Evolutionary conservation across 805 yeast genomes (phyloP).

Genomic region (Metschnikowia dekortorum): DNA sequence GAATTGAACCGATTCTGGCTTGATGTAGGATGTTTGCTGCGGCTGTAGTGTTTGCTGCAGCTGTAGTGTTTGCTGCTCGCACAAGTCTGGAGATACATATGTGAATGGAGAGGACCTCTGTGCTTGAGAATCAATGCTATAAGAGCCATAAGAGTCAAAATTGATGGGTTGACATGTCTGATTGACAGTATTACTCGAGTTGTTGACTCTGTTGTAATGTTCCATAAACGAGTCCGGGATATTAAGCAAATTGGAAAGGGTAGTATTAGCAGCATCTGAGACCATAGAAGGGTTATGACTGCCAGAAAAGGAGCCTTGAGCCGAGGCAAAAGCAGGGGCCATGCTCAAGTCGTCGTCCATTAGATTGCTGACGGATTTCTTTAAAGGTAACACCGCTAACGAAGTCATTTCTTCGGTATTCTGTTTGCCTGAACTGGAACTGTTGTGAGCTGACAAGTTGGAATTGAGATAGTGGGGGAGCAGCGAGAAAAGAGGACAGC

Average conservation of each 20-base stretch:
- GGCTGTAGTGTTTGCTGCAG: conserved; percentile 8
- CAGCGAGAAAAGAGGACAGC: background rate
- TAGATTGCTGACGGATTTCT: conserved; percentile 52
- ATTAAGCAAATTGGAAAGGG: conserved; percentile 20
- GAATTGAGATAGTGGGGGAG: background rate
- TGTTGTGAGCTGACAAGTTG: background rate
- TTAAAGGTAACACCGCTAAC: conserved; percentile 46
- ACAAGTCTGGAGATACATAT: conserved; percentile 36
- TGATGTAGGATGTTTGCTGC: conserved; percentile 9
- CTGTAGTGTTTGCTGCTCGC: conserved; percentile 4
- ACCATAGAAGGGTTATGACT: conserved; percentile 6
- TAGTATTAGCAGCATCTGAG: conserved; percentile 9
- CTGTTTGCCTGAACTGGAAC: background rate
- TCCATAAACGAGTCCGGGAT: conserved; percentile 31
- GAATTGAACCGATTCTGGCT: conserved; percentile 12
- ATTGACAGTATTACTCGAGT: conserved; percentile 12
- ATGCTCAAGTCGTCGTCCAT: conserved; percentile 59
- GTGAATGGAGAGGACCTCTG: conserved; percentile 28
- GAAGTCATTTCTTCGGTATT: conserved; percentile 39
- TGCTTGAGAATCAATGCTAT: conserved; percentile 12
- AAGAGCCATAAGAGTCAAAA: conserved; percentile 8
- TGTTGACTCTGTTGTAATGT: conserved; percentile 18
- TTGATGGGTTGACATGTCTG: conserved; percentile 10
- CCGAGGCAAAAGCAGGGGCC: conserved; percentile 10
- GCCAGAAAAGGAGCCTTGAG: conserved; percentile 6